Conservation (phyloP, 192 early-diverging fungal genomes). For the Gryganskiella cystojenkinii region DNA sequence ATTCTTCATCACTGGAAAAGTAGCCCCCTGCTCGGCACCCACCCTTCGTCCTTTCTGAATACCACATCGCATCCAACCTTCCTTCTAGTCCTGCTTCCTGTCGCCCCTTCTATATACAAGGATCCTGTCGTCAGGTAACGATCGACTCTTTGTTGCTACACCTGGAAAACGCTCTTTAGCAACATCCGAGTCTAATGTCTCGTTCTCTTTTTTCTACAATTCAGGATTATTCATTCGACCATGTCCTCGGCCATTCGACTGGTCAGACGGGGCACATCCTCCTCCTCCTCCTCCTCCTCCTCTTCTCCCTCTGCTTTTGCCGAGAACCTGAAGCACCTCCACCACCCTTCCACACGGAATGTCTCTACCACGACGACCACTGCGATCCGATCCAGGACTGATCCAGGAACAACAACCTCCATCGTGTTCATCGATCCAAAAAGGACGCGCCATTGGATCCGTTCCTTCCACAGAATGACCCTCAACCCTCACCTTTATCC, state of each 20-base stretch:
- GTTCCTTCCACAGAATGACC: conserved; percentile 43
- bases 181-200: too few relatives aligned
- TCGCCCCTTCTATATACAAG: too few relatives aligned
- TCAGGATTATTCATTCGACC: too few relatives aligned
- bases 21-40: too few relatives aligned
- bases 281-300: background rate
- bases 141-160: too few relatives aligned
- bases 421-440: conserved; percentile 13
- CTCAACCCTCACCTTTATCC: conserved; percentile 22
- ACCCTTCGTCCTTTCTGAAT: too few relatives aligned
- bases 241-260: conserved; percentile 39
- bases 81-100: too few relatives aligned
- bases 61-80: too few relatives aligned
- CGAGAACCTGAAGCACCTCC: background rate
- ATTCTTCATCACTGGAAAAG: too few relatives aligned
- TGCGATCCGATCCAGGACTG: background rate
- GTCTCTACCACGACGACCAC: background rate
- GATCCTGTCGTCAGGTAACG: too few relatives aligned
- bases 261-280: conserved; percentile 24
- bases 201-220: too few relatives aligned
- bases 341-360: background rate
- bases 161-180: too few relatives aligned
- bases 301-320: background rate
- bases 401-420: background rate
- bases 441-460: conserved; percentile 51